Conservation (phyloP, 495 filamentous ascomycete species). For the Neurospora sp. region DNA sequence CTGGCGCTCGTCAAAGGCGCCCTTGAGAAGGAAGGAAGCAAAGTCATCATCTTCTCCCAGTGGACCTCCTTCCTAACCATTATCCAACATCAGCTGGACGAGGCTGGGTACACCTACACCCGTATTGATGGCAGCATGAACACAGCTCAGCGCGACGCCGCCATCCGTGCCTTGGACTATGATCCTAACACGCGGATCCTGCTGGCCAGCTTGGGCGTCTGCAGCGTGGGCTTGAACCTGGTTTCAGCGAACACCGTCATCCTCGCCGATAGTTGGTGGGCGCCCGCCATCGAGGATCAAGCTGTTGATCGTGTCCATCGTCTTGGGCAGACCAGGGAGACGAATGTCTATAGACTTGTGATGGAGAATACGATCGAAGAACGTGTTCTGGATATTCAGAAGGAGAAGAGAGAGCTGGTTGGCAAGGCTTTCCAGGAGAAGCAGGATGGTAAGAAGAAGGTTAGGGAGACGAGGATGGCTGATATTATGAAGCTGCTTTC, state of each 20-base stretch:
- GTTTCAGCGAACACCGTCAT: slow-evolving; percentile 83
- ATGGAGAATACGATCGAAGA: slow-evolving; percentile 85
- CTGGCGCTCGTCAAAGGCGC: slow-evolving; percentile 68
- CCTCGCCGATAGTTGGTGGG: slow-evolving; percentile 81
- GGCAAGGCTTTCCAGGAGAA: slow-evolving; percentile 64
- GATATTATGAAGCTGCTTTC: slow-evolving; percentile 32
- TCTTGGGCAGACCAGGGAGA: slow-evolving; percentile 70
- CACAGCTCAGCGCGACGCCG: slow-evolving; percentile 54
- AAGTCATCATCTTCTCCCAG: slow-evolving; percentile 85
- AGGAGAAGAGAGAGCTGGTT: slow-evolving; percentile 71
- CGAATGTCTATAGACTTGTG: slow-evolving; percentile 70
- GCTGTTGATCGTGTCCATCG: slow-evolving; percentile 86
- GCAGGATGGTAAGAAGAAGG: slow-evolving; percentile 32
- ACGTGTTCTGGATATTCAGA: slow-evolving; percentile 69
- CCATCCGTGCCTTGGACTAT: slow-evolving; percentile 53
- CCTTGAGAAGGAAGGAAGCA: slow-evolving; percentile 55
- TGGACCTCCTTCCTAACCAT: slow-evolving; percentile 87
- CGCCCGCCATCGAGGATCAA: slow-evolving; percentile 88
- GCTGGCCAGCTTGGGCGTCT: slow-evolving; percentile 73
- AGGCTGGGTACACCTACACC: slow-evolving; percentile 51
- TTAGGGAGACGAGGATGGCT: slow-evolving; percentile 29
- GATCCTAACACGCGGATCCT: slow-evolving; percentile 66
- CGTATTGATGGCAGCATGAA: slow-evolving; percentile 82
- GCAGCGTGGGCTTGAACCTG: slow-evolving; percentile 82
- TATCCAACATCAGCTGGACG: slow-evolving; percentile 58